phyloP scores from a whole-genome alignment of 73 alveolate species.

The Halteria grandinella region DNA sequence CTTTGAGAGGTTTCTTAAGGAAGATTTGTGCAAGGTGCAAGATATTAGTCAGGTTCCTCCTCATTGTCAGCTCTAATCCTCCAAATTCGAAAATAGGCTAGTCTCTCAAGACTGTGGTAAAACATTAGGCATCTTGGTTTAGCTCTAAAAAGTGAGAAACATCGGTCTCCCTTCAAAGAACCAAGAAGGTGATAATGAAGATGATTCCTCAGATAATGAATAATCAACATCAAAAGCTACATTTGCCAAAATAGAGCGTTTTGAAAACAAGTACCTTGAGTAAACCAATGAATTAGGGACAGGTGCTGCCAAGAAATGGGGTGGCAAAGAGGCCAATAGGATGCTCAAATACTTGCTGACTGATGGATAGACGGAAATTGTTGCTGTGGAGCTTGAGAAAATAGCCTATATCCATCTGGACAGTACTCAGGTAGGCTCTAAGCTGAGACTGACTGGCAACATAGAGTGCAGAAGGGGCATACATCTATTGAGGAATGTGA shows the following conservation, averaged over 20 bases:
- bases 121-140: background rate
- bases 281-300: background rate
- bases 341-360: constrained; percentile 9
- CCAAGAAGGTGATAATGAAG: background rate
- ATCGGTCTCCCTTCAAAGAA: constrained; percentile 18
- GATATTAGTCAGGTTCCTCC: no score
- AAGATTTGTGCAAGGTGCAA: no score
- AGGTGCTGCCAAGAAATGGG: background rate
- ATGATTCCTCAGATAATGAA: background rate
- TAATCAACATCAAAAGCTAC: no score
- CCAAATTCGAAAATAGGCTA: no score
- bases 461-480: constrained; percentile 16
- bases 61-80: no score
- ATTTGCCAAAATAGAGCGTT: background rate
- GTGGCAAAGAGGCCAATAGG: background rate
- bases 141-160: background rate
- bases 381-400: constrained; percentile 23
- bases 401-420: background rate
- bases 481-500: background rate
- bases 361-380: background rate
- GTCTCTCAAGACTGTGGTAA: no score
- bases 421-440: background rate
- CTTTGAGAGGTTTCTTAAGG: no score
- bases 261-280: constrained; percentile 32
- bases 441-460: background rate